Evolutionary conservation across 2,329 filamentous ascomycete species (phyloP), one percentile per base, ranked within the genome.

Genomic region (Chaetomium strumarium): DNA sequence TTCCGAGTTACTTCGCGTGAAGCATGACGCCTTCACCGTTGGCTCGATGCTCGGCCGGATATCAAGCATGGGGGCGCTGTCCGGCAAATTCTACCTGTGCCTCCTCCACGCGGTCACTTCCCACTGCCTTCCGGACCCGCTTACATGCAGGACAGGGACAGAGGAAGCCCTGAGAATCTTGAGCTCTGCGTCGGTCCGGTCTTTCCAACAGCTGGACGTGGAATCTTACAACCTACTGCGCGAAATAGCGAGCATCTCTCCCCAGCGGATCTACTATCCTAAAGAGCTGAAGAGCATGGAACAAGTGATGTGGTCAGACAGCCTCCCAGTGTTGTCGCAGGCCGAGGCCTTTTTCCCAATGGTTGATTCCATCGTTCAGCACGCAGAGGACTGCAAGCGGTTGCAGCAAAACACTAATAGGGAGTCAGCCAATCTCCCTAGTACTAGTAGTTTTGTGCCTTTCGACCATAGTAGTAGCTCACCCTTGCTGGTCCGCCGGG

Each of bases 51-150:
- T 86, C 0, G 73, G 79, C 0, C 67, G 74, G 2, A 60, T 86
- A 0, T 55, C 70, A 0, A 77, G 78, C 16, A 78, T 74, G 55
- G 75, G 74, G 0, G 75, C 67, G 12, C 43, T 82, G 0, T 69
- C 74, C 11, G 79, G 76, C 62, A 79, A 76, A 47, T 65, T 86
- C 0, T 70, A 74, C 16, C 65, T 80, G 0, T 67, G 68, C 9
- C 76, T 77, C 29, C 62, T 84, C 0, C 79, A 84, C 55, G 78
- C 75, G 0, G 51, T 81, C 0, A 84, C 80, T 0, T 77, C 79
- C 0, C 71, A 72, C 45, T 77, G 70, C 24, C 63, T 80, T 0
- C 73, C 75, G 0, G 80, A 84, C 57, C 65, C 64, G 0, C 66
- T 83, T 0, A 78, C 74, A 0, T 43, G 59, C 0, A 63, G 65